Evolutionary conservation across 2,329 filamentous ascomycete species (phyloP), one percentile per base, ranked within the genome.

Genomic region (Sporothrix globosa): DNA sequence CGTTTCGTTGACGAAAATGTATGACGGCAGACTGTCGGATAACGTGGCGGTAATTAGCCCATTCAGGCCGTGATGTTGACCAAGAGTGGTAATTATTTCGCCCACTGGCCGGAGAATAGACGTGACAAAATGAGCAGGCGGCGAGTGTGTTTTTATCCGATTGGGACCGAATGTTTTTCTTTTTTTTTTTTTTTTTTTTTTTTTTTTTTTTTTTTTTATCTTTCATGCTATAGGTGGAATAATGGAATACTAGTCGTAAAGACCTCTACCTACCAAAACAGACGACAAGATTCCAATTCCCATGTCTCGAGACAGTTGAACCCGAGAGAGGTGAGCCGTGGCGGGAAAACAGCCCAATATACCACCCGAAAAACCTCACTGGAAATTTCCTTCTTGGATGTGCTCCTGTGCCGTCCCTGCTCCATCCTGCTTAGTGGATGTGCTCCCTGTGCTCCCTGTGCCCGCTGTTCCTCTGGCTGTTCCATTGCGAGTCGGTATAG

Each of bases 211-310:
- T 4, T 30, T 30, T 30, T 2, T 30, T 3, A 30, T 30, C 27
- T 30, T 30, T 30, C 27, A 30, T 30, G 27, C 30, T 30, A 58
- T 58, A 58, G 54, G 54, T 58, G 54, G 54, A 58, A 58, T 39
- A 58, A 58, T 17, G 39, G 30, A 21, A n/a, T 1, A n/a, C 6
- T 3, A 30, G 27, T 4, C 27, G 27, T 0, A 30, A 34, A 4
- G 53, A 30, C 6, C 21, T 0, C 5, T 9, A 19, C 17, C 6
- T 17, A 46, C 2, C 10, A 46, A 5, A 46, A 11, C 17, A 10
- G 21, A 58, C 2, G 10, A 5, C 17, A 39, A 19, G 27, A 3
- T 2, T 30, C 27, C 27, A 27, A 27, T 27, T 2, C 4, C 27
- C 27, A 21, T 14, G 2, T 41, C 30, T 41, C 30, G 54, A 58